Conservation (phyloP, 495 filamentous ascomycete species). For the Xylaria telfairii region DNA sequence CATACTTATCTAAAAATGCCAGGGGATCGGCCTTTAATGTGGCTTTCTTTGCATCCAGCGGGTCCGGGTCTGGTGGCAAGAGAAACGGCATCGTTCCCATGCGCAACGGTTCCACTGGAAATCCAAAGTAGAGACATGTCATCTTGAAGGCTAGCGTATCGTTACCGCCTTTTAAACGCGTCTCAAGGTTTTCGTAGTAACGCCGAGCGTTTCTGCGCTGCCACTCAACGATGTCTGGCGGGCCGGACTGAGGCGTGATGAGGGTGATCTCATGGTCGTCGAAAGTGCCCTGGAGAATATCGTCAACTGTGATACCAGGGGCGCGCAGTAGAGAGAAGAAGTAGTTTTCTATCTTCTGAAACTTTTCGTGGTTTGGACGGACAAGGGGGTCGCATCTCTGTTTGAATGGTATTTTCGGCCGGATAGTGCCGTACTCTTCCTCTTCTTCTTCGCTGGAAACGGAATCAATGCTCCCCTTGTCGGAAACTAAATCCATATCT, state of each 20-base stretch:
- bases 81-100: conserved; percentile 10
- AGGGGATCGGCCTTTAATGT: conserved; percentile 7
- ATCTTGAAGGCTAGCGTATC: conserved; percentile 35
- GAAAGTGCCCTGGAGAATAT: conserved; percentile 34
- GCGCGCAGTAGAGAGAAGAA: conserved; percentile 31
- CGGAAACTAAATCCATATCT: background rate
- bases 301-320: conserved; percentile 25
- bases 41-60: background rate
- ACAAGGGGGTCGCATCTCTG: conserved; percentile 28
- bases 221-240: conserved; percentile 24
- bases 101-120: conserved; percentile 36
- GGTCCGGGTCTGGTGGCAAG: conserved; percentile 24
- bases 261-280: conserved; percentile 35
- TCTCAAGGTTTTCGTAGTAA: conserved; percentile 28
- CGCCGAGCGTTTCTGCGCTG: conserved; percentile 29
- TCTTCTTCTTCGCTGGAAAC: background rate
- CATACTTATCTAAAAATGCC: conserved; percentile 28
- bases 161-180: conserved; percentile 30
- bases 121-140: conserved; percentile 37
- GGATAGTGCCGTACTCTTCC: background rate
- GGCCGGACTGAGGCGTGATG: conserved; percentile 28
- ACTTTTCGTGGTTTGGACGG: conserved; percentile 21
- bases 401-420: conserved; percentile 25
- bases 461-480: background rate
- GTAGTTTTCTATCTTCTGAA: conserved; percentile 30